A percentile compares a stretch with the other conserved stretches of the same genome.
phyloP scores from a whole-genome alignment of 345 rosid species.

The Murraya koenigii region DNA sequence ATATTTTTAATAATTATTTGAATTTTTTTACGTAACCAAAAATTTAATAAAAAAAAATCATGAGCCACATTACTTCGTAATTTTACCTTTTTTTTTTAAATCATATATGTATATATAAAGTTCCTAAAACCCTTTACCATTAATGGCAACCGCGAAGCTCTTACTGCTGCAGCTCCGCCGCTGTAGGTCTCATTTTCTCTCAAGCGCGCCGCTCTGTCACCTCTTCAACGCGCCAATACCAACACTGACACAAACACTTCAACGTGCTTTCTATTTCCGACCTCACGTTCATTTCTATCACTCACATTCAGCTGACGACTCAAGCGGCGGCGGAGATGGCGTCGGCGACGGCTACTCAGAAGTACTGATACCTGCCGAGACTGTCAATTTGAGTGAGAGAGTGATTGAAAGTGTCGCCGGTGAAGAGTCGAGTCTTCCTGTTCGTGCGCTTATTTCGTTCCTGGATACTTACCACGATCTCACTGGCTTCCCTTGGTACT shows the following conservation, averaged over 20 bases:
- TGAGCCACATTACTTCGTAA: too few species aligned
- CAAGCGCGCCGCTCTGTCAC: slow-evolving; percentile 11
- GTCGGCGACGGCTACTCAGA: slow-evolving; percentile 16
- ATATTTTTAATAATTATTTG: too few species aligned
- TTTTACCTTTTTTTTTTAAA: too few species aligned
- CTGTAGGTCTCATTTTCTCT: slow-evolving; percentile 21
- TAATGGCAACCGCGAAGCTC: slow-evolving; percentile 36
- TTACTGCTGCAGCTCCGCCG: slow-evolving; percentile 50
- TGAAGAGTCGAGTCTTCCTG: slow-evolving; percentile 44
- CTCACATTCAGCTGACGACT: slow-evolving; percentile 25
- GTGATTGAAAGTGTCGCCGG: slow-evolving; percentile 18
- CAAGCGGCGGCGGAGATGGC: not conserved
- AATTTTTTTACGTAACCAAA: too few species aligned
- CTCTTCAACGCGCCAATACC: slow-evolving; percentile 6
- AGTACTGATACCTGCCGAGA: slow-evolving; percentile 10
- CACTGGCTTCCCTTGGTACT: slow-evolving; percentile 85
- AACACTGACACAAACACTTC: not conserved
- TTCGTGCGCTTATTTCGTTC: slow-evolving; percentile 47
- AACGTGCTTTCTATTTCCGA: slow-evolving; percentile 3
- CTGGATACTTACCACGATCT: slow-evolving; percentile 71
- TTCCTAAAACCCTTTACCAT: too few species aligned
- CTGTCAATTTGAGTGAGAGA: slow-evolving; percentile 17
- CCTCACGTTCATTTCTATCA: not conserved
- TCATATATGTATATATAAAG: too few species aligned
- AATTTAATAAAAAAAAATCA: too few species aligned